Evolutionary conservation across 345 rosid genomes (phyloP).

Genomic region (Sisymbrium irio): DNA sequence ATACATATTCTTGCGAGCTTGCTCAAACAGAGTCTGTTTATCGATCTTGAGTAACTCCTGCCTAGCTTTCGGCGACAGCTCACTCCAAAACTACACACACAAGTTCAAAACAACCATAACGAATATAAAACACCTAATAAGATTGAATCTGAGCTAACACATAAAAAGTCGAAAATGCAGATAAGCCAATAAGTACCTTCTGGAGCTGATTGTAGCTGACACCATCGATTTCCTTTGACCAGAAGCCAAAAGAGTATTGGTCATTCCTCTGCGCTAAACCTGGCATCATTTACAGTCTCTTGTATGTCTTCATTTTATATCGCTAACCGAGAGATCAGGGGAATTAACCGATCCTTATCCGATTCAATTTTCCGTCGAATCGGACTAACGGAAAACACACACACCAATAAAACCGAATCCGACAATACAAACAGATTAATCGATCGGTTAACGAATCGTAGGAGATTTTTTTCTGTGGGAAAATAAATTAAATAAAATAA

Average conservation of each 20-base stretch:
- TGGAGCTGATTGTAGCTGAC: constrained; percentile 77
- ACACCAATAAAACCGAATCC: constrained; percentile 23
- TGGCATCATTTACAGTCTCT: constrained; percentile 62
- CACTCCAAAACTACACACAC: constrained; percentile 75
- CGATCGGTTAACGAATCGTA: constrained; percentile 31
- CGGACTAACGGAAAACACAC: neutral
- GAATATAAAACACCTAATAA: no score
- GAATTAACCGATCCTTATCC: constrained; percentile 22
- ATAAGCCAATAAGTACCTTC: constrained; percentile 48
- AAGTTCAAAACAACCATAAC: no score
- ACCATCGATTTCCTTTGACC: constrained; percentile 74
- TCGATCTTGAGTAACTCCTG: constrained; percentile 79
- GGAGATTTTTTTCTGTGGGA: neutral
- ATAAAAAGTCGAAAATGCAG: neutral
- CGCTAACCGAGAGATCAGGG: no score
- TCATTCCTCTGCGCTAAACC: constrained; percentile 79
- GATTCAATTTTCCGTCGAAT: constrained; percentile 21
- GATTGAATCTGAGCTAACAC: neutral
- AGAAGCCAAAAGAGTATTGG: constrained; percentile 68
- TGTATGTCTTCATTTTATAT: no score
- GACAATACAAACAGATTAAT: neutral
- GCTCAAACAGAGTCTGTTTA: constrained; percentile 86
- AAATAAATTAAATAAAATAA: neutral
- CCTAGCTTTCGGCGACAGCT: constrained; percentile 56
- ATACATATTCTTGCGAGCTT: constrained; percentile 94